Percentiles rank a stretch among this genome's conserved stretches.
Conservation (phyloP, 768 basidiomycete species). For the Arthromyces matolae region DNA sequence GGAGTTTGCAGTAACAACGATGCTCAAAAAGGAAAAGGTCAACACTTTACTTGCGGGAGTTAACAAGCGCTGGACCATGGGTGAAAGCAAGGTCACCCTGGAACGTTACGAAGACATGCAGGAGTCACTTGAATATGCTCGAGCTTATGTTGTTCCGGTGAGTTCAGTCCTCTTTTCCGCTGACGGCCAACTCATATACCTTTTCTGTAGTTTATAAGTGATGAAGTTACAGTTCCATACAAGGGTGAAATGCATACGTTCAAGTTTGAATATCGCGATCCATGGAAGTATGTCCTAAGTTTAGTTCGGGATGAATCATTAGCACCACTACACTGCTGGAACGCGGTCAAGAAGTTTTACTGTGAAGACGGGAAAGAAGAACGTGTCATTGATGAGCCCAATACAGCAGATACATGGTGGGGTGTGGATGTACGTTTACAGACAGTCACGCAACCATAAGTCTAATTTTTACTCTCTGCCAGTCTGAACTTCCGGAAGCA, state of each 20-base stretch:
- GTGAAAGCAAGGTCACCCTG: slow-evolving; percentile 18
- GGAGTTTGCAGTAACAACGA: slow-evolving; percentile 6
- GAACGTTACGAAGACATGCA: slow-evolving; percentile 20
- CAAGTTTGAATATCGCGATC: slow-evolving; percentile 25
- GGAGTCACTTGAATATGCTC: slow-evolving; percentile 15
- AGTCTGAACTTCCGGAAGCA: slow-evolving; percentile 18
- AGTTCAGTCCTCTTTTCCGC: slow-evolving; percentile 16
- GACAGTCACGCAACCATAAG: not conserved
- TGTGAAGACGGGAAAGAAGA: slow-evolving; percentile 16
- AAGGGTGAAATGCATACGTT: slow-evolving; percentile 12
- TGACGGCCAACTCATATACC: not conserved
- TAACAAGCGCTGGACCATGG: slow-evolving; percentile 13
- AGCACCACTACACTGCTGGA: slow-evolving; percentile 13
- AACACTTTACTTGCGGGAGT: slow-evolving; percentile 17
- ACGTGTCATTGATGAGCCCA: slow-evolving; percentile 24
- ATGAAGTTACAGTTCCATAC: slow-evolving; percentile 13
- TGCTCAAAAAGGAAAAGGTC: slow-evolving; percentile 10
- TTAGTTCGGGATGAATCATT: slow-evolving; percentile 21
- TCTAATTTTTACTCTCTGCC: slow-evolving; percentile 2
- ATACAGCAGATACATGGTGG: slow-evolving; percentile 28
- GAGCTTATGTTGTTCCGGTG: slow-evolving; percentile 19
- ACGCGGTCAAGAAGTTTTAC: slow-evolving; percentile 22
- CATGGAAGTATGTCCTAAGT: slow-evolving; percentile 24
- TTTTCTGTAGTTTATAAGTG: not conserved
- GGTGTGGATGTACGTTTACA: slow-evolving; percentile 20